These are phyloP conservation scores for Verticillium longisporum DNA, from an alignment of 2,329 filamentous ascomycete species.

Conservation along the genomic window DNA sequence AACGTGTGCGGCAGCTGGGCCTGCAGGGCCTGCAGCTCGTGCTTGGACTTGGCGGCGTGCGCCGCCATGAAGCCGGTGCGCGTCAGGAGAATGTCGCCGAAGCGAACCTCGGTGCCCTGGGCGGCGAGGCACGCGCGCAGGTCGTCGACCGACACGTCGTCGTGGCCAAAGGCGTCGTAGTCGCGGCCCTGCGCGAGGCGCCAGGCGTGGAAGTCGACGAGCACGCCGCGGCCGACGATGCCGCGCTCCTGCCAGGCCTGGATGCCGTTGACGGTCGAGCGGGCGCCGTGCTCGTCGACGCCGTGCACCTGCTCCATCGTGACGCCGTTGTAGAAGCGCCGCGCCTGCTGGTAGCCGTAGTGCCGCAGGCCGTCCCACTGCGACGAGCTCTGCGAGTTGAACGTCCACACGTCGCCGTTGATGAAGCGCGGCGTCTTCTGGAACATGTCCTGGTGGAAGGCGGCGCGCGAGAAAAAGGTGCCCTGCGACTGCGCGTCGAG, in stretches of 20 bases:
- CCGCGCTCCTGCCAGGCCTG: conserved; percentile 20
- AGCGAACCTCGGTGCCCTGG: conserved; percentile 14
- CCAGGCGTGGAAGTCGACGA: conserved; percentile 45
- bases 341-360: conserved; percentile 28
- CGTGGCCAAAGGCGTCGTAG: conserved; percentile 11
- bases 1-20: conserved; percentile 6
- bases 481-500: conserved; percentile 20
- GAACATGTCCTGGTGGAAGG: conserved; percentile 20
- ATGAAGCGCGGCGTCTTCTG: conserved; percentile 19
- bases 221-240: conserved; percentile 41
- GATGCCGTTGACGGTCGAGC: conserved; percentile 14
- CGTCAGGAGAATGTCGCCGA: conserved; percentile 51
- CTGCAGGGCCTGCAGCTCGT: conserved; percentile 5
- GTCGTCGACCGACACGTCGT: conserved; percentile 9
- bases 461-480: conserved; percentile 24
- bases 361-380: conserved; percentile 33
- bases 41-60: conserved; percentile 7
- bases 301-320: conserved; percentile 42
- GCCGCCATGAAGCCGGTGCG: conserved; percentile 28
- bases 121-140: conserved; percentile 9
- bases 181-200: conserved; percentile 23
- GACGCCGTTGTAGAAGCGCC: conserved; percentile 22
- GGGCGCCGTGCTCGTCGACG: conserved; percentile 9
- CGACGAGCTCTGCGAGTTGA: conserved; percentile 30
- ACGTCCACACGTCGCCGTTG: conserved; percentile 24